Evolutionary conservation across 2,329 filamentous ascomycete species (phyloP).

Genomic region (Diaporthe ilicicola): DNA sequence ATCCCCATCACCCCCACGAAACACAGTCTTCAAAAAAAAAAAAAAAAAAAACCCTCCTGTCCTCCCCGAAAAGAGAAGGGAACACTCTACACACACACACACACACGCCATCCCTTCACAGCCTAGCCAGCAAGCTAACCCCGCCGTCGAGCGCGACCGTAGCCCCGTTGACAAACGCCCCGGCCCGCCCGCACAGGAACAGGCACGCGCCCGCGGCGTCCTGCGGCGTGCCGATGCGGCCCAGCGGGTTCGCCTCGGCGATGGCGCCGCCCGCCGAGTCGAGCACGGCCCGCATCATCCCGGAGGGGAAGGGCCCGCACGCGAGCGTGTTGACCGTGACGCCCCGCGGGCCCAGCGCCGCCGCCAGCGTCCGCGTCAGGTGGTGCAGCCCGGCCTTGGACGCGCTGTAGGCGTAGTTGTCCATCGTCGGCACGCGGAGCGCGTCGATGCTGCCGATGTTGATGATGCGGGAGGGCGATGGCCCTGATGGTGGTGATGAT

Average conservation of each 20-base stretch:
- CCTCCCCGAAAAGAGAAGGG: no score
- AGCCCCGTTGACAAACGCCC: slow-evolving; percentile 72
- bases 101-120: slow-evolving; percentile 42
- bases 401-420: slow-evolving; percentile 68
- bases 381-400: slow-evolving; percentile 73
- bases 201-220: slow-evolving; percentile 78
- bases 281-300: slow-evolving; percentile 73
- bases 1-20: no score
- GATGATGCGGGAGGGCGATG: slow-evolving; percentile 65
- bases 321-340: slow-evolving; percentile 75
- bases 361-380: slow-evolving; percentile 65
- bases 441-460: slow-evolving; percentile 73
- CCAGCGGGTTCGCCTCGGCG: slow-evolving; percentile 67
- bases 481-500: no score
- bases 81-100: neutral
- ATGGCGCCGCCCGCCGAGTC: slow-evolving; percentile 64
- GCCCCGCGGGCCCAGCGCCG: slow-evolving; percentile 65
- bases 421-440: slow-evolving; percentile 64
- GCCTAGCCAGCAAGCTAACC: slow-evolving; percentile 53
- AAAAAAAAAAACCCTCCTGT: no score
- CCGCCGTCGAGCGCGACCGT: slow-evolving; percentile 71
- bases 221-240: slow-evolving; percentile 71
- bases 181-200: slow-evolving; percentile 73
- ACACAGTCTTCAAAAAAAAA: no score
- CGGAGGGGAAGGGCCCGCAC: slow-evolving; percentile 75